These are phyloP conservation scores for Melaleuca alternifolia DNA, from an alignment of 345 rosid species.

Conservation along the genomic window DNA sequence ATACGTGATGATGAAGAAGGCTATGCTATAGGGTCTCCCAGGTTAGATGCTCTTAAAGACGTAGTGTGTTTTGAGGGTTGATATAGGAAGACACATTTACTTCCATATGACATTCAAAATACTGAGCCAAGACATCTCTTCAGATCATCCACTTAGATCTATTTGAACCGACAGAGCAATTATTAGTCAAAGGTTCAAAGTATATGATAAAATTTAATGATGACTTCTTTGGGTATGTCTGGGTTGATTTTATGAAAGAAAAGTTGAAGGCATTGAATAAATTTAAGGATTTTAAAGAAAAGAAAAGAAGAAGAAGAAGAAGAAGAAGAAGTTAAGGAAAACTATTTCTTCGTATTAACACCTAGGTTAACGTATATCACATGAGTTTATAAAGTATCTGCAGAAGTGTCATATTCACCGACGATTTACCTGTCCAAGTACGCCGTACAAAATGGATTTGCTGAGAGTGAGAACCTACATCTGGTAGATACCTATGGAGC, in stretches of 20 bases:
- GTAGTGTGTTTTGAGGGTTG: neutral
- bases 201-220: neutral
- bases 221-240: neutral
- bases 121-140: neutral
- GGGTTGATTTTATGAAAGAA: neutral
- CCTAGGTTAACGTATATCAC: neutral
- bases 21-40: neutral
- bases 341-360: neutral
- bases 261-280: neutral
- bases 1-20: neutral
- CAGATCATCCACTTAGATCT: neutral
- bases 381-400: neutral
- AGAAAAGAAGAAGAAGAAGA: too few relatives aligned
- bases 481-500: neutral
- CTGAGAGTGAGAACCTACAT: neutral
- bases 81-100: neutral
- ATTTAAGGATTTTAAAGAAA: neutral
- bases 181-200: neutral
- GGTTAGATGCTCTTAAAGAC: neutral
- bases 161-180: neutral
- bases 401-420: neutral
- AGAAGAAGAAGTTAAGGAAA: neutral
- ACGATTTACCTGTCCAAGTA: neutral
- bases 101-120: too few relatives aligned
- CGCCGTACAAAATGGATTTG: neutral